Evolutionary conservation across 2,329 filamentous ascomycete genomes (phyloP).

Genomic region (Cladophialophora bantiana): DNA sequence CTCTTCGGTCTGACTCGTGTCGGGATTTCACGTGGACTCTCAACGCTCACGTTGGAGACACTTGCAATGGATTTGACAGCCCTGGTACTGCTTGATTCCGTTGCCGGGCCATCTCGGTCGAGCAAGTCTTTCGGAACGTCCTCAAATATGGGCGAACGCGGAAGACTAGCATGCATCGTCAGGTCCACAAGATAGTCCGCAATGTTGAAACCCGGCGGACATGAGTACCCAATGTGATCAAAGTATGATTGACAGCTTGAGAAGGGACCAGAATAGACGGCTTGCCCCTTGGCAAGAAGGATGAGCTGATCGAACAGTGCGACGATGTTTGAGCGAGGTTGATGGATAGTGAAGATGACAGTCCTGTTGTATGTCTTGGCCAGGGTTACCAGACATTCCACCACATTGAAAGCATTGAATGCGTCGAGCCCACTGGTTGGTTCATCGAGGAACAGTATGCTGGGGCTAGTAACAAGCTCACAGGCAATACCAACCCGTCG

Average conservation of each 20-base stretch:
- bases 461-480: conserved; percentile 95
- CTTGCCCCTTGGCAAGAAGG: conserved; percentile 83
- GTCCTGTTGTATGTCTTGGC: conserved; percentile 97
- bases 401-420: conserved; percentile 97
- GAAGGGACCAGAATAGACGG: conserved; percentile 94
- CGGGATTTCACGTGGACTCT: conserved; percentile 68
- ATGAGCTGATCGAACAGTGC: conserved; percentile 95
- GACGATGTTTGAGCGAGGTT: conserved; percentile 97
- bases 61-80: conserved; percentile 92
- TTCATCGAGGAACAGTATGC: conserved; percentile 95
- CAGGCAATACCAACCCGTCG: conserved; percentile 95
- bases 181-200: conserved; percentile 97
- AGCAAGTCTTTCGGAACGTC: conserved; percentile 63
- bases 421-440: conserved; percentile 95
- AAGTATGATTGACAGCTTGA: conserved; percentile 90
- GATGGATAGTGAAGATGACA: conserved; percentile 97
- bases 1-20: conserved; percentile 73
- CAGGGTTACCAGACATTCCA: conserved; percentile 92
- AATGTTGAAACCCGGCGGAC: conserved; percentile 97
- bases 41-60: conserved; percentile 75
- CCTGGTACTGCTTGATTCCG: conserved; percentile 83
- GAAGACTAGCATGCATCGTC: conserved; percentile 87
- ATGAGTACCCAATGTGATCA: conserved; percentile 87
- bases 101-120: conserved; percentile 66
- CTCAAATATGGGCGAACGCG: conserved; percentile 62